These are phyloP conservation scores for Aspergillus sp. DNA, from an alignment of 2,329 filamentous ascomycete species.

Conservation along the genomic window DNA sequence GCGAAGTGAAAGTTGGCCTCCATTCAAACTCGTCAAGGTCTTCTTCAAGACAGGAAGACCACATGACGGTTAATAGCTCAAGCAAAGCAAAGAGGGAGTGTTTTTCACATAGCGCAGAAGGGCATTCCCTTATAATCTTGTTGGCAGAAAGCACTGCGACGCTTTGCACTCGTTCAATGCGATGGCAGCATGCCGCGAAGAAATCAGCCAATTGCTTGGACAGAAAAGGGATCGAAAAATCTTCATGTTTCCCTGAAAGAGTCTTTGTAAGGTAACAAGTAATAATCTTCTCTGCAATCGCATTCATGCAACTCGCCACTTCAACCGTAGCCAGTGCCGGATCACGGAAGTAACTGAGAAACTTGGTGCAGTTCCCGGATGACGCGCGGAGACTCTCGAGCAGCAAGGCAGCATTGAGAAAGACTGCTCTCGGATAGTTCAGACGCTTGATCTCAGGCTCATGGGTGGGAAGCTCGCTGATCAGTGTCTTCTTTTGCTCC, in stretches of 20 bases:
- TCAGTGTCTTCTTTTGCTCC: constrained; percentile 71
- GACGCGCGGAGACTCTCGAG: constrained; percentile 82
- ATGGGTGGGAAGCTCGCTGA: constrained; percentile 64
- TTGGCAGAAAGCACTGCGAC: constrained; percentile 77
- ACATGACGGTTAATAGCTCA: constrained; percentile 88
- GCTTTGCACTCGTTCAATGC: constrained; percentile 83
- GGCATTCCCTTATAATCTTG: constrained; percentile 73
- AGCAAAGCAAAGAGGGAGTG: constrained; percentile 85
- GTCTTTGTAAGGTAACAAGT: constrained; percentile 72
- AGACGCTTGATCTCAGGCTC: constrained; percentile 71
- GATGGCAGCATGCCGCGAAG: constrained; percentile 84
- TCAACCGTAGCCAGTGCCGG: constrained; percentile 62
- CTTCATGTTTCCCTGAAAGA: constrained; percentile 59
- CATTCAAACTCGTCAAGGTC: constrained; percentile 93
- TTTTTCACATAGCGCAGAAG: constrained; percentile 82
- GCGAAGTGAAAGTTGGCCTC: constrained; percentile 69
- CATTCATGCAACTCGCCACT: constrained; percentile 55
- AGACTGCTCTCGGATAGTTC: constrained; percentile 84
- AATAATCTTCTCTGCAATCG: constrained; percentile 60
- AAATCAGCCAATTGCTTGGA: constrained; percentile 78
- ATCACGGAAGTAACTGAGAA: constrained; percentile 88
- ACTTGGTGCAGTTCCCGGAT: constrained; percentile 81
- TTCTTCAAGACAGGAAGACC: constrained; percentile 85
- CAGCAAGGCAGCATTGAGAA: constrained; percentile 80
- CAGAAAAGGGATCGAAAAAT: constrained; percentile 86